Conservation (phyloP, 2,329 filamentous ascomycete genomes). For the Leptographium radiaticola region DNA sequence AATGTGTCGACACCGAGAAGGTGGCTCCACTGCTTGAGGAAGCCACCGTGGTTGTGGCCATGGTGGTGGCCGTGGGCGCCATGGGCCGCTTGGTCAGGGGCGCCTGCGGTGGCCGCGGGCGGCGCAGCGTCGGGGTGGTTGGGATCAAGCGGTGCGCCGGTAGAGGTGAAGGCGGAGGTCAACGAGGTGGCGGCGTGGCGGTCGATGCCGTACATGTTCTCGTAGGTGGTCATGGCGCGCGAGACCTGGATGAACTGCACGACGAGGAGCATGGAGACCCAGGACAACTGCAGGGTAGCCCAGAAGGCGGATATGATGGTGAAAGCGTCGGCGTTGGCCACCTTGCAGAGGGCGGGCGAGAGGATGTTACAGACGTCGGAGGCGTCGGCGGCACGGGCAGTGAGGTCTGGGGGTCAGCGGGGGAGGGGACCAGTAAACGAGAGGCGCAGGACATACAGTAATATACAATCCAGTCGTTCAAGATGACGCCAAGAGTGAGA, state of each 20-base stretch:
- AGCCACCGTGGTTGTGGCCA: slow-evolving; percentile 39
- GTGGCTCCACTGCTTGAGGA: slow-evolving; percentile 67
- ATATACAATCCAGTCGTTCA: slow-evolving; percentile 60
- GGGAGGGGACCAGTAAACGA: background rate
- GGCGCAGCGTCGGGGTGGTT: slow-evolving; percentile 39
- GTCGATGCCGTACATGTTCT: slow-evolving; percentile 80
- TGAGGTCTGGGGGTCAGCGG: slow-evolving; percentile 41
- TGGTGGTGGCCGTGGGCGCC: slow-evolving; percentile 24
- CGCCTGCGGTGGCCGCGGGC: slow-evolving; percentile 39
- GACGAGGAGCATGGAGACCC: slow-evolving; percentile 93
- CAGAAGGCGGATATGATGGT: slow-evolving; percentile 69
- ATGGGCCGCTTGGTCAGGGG: slow-evolving; percentile 25
- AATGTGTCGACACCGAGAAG: slow-evolving; percentile 88
- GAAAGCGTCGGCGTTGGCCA: slow-evolving; percentile 71
- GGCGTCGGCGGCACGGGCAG: slow-evolving; percentile 38
- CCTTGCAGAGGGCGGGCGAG: slow-evolving; percentile 58
- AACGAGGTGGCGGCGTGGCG: slow-evolving; percentile 43
- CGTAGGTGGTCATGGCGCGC: slow-evolving; percentile 87
- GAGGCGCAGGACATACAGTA: slow-evolving; percentile 42
- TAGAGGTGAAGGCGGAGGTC: slow-evolving; percentile 65
- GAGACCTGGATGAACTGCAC: slow-evolving; percentile 91
- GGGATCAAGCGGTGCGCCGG: slow-evolving; percentile 57
- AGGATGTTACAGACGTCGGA: slow-evolving; percentile 59
- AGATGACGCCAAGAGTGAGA: slow-evolving; percentile 61
- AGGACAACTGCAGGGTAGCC: slow-evolving; percentile 73